Conservation (phyloP, 2,329 filamentous ascomycete genomes). For the Trichoderma sp. region DNA sequence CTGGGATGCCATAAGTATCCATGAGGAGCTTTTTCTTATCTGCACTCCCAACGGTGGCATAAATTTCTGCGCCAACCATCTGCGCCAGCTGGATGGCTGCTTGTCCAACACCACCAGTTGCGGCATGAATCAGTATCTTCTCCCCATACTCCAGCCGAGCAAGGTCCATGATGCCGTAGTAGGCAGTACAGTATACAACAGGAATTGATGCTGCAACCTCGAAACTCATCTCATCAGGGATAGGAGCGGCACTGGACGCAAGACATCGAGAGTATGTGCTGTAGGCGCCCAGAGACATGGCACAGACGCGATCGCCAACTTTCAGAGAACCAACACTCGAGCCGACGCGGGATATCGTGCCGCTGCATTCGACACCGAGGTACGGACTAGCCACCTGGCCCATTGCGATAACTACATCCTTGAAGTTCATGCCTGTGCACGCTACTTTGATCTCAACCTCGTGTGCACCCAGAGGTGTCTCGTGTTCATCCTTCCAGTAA, state of each 20-base stretch:
- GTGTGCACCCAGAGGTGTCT: slow-evolving; percentile 31
- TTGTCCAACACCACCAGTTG: slow-evolving; percentile 39
- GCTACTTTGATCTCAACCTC: slow-evolving; percentile 44
- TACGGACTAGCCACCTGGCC: slow-evolving; percentile 36
- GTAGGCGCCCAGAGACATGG: slow-evolving; percentile 35
- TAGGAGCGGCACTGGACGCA: slow-evolving; percentile 34
- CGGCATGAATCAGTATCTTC: slow-evolving; percentile 40
- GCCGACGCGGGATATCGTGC: slow-evolving; percentile 50
- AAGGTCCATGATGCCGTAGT: slow-evolving; percentile 39
- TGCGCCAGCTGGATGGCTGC: slow-evolving; percentile 40
- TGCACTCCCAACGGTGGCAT: slow-evolving; percentile 39
- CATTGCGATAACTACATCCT: slow-evolving; percentile 45
- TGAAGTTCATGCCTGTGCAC: slow-evolving; percentile 45
- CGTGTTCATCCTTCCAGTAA: slow-evolving; percentile 39
- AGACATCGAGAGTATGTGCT: slow-evolving; percentile 34
- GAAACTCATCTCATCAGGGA: slow-evolving; percentile 39
- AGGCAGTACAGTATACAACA: slow-evolving; percentile 41
- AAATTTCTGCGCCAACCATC: slow-evolving; percentile 40
- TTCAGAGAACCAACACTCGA: slow-evolving; percentile 58
- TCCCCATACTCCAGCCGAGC: slow-evolving; percentile 39
- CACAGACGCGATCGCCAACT: slow-evolving; percentile 72
- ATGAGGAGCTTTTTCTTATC: slow-evolving; percentile 39
- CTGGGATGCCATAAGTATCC: slow-evolving; percentile 36
- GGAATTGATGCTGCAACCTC: slow-evolving; percentile 41
- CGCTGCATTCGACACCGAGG: slow-evolving; percentile 41